phyloP scores from a whole-genome alignment of 768 basidiomycete species.

The Termitomyces bulborhizus region DNA sequence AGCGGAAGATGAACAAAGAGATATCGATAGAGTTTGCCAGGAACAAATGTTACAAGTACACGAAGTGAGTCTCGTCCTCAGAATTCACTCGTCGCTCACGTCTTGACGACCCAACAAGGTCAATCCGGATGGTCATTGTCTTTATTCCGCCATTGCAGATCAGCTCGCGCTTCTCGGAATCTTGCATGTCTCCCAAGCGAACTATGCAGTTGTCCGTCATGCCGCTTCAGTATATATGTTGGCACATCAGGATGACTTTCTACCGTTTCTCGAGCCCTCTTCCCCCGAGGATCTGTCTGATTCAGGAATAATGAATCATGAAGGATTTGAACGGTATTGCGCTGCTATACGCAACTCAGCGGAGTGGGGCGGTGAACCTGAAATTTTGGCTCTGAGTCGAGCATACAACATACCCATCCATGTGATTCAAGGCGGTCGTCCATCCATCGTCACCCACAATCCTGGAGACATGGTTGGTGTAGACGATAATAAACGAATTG shows the following conservation, averaged over 20 bases:
- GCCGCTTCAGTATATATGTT: conserved; percentile 80
- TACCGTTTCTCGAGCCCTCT: conserved; percentile 83
- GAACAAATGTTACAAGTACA: conserved; percentile 58
- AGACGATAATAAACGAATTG: conserved; percentile 30
- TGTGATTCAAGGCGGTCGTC: conserved; percentile 79
- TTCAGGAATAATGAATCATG: conserved; percentile 64
- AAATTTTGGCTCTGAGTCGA: conserved; percentile 84
- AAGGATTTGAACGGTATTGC: conserved; percentile 72
- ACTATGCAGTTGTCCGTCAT: conserved; percentile 53
- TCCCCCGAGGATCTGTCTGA: conserved; percentile 65
- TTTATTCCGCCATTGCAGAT: conserved; percentile 91
- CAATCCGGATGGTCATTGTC: conserved; percentile 92
- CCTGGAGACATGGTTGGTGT: conserved; percentile 35
- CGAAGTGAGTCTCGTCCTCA: conserved; percentile 39
- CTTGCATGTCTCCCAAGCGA: conserved; percentile 50
- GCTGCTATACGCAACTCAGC: conserved; percentile 70
- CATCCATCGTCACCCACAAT: conserved; percentile 79
- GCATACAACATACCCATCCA: conserved; percentile 83
- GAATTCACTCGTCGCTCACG: background rate
- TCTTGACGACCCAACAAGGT: conserved; percentile 42
- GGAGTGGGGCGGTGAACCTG: conserved; percentile 98
- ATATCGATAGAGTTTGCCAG: conserved; percentile 60
- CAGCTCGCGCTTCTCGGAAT: conserved; percentile 76
- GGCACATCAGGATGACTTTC: conserved; percentile 80
- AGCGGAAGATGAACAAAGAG: conserved; percentile 59